These are phyloP conservation scores for Chalciporus sp. DNA, from an alignment of 1,284 basidiomycete species.

Conservation along the genomic window DNA sequence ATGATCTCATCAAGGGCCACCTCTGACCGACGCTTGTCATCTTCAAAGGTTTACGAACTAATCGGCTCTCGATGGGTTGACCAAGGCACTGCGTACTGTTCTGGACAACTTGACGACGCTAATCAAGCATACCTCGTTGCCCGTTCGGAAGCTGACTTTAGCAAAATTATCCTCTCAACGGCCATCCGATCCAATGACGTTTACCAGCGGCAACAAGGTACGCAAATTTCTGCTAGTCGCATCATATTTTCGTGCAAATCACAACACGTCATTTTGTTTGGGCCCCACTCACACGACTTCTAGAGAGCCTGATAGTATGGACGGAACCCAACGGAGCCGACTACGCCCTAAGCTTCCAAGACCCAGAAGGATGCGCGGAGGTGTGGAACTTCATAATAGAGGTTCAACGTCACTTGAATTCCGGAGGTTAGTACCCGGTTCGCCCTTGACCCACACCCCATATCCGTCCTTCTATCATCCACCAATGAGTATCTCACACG, in stretches of 20 bases:
- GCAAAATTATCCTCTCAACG: slow-evolving; percentile 72
- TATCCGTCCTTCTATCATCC: slow-evolving; percentile 9
- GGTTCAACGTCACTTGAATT: slow-evolving; percentile 85
- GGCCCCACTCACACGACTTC: slow-evolving; percentile 16
- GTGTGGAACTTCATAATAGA: slow-evolving; percentile 98
- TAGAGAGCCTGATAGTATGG: slow-evolving; percentile 98
- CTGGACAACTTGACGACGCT: slow-evolving; percentile 79
- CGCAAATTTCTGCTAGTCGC: slow-evolving; percentile 29
- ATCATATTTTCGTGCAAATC: neutral
- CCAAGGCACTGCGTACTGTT: slow-evolving; percentile 92
- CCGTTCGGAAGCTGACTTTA: slow-evolving; percentile 74
- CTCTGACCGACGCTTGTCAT: slow-evolving; percentile 33
- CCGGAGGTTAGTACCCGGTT: slow-evolving; percentile 49
- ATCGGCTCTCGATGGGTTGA: slow-evolving; percentile 89
- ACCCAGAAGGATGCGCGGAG: slow-evolving; percentile 93
- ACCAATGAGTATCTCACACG: slow-evolving; percentile 17
- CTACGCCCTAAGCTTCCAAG: slow-evolving; percentile 97
- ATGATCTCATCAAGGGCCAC: slow-evolving; percentile 36
- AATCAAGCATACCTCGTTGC: slow-evolving; percentile 85
- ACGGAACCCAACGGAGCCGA: slow-evolving; percentile 94
- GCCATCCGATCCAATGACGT: slow-evolving; percentile 82
- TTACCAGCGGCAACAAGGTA: slow-evolving; percentile 92
- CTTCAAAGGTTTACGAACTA: slow-evolving; percentile 85
- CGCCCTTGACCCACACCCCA: slow-evolving; percentile 15
- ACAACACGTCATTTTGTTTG: slow-evolving; percentile 4